Evolutionary conservation across 768 basidiomycete species (phyloP).

Genomic region (Dioszegia aurantiaca): DNA sequence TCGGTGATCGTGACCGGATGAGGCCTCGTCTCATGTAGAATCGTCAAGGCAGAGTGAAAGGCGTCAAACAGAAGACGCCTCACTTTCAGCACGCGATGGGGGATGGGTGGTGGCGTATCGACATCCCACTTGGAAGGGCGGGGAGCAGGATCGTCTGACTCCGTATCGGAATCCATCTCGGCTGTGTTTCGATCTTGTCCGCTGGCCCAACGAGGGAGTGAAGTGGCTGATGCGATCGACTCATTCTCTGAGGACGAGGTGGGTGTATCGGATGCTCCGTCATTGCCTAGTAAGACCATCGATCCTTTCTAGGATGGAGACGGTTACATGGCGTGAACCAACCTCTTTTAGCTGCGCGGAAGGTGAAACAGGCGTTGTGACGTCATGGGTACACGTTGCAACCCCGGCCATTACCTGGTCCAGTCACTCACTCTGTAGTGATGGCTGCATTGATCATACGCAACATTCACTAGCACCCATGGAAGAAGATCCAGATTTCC

Average conservation of each 20-base stretch:
- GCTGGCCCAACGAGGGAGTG: background rate
- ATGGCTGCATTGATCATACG: no score
- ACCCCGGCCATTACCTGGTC: no score
- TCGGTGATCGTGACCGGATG: background rate
- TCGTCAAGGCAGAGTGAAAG: conserved; percentile 6
- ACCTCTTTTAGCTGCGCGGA: no score
- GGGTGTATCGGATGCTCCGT: background rate
- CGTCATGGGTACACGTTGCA: conserved; percentile 4
- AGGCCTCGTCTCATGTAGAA: background rate
- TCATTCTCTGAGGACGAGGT: conserved; percentile 12
- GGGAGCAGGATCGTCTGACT: background rate
- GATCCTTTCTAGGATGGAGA: background rate
- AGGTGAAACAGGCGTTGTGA: conserved; percentile 1
- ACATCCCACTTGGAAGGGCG: conserved; percentile 5
- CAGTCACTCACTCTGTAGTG: no score
- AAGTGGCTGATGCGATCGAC: background rate
- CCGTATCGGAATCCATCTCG: background rate
- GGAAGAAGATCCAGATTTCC: conserved; percentile 42
- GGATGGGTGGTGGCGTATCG: background rate
- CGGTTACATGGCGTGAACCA: no score
- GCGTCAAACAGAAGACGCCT: conserved; percentile 5
- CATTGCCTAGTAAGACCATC: background rate
- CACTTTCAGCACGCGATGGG: conserved; percentile 3
- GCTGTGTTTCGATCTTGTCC: background rate
- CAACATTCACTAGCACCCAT: background rate